Conservation (phyloP, 2,329 filamentous ascomycete genomes). For the Aspergillus ochraceus region DNA sequence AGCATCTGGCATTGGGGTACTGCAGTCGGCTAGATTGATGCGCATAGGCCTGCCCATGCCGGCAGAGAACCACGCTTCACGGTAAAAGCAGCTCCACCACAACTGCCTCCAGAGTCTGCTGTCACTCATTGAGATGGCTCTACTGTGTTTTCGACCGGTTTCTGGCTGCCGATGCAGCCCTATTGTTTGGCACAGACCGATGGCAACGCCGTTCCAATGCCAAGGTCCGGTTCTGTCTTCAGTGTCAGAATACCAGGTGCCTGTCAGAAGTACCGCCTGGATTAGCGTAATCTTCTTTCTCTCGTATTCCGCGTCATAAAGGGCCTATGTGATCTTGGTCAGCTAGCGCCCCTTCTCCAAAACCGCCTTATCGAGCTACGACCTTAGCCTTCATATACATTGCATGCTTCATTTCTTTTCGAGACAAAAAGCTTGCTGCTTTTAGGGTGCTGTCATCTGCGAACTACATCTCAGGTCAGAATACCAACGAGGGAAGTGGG, state of each 20-base stretch:
- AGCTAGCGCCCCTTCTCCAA: neutral
- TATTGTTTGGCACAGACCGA: conserved; percentile 8
- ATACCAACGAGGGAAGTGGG: neutral
- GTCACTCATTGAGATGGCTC: neutral
- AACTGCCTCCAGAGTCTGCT: neutral
- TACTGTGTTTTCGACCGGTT: neutral
- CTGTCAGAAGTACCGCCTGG: conserved; percentile 12
- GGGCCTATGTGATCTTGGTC: neutral
- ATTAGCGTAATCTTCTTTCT: conserved; percentile 9
- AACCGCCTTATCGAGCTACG: neutral
- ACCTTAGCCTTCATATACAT: conserved; percentile 17
- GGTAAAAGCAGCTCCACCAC: neutral
- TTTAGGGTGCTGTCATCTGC: conserved; percentile 1
- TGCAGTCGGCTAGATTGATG: neutral
- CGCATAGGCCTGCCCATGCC: neutral
- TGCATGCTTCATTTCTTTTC: conserved; percentile 12
- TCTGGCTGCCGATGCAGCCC: conserved; percentile 7
- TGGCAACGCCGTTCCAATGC: conserved; percentile 14
- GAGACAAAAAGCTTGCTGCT: conserved; percentile 3
- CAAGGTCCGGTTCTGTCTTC: conserved; percentile 13
- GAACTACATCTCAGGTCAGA: conserved; percentile 8
- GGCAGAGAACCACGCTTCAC: neutral
- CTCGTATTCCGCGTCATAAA: conserved; percentile 15
- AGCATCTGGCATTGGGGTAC: neutral
- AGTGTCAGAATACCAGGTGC: conserved; percentile 14